Evolutionary conservation across 371 early-diverging fungal species (phyloP).

Genomic region (Nematocida sp.): DNA sequence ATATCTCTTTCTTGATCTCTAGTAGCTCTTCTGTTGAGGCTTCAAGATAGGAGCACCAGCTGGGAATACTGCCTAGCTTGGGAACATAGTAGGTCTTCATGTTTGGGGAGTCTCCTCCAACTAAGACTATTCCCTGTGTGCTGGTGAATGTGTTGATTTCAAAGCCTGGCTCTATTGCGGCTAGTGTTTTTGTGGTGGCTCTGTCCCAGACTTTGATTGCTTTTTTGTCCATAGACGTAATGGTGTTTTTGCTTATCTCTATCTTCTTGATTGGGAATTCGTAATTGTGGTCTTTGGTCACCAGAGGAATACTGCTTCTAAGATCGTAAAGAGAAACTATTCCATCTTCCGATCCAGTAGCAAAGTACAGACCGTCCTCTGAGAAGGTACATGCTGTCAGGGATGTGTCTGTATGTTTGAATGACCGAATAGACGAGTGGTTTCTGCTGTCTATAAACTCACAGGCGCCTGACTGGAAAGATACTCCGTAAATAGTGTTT

Average conservation of each 20-base stretch:
- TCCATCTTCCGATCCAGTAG: slow-evolving; percentile 79
- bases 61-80: slow-evolving; percentile 81
- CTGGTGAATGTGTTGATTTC: slow-evolving; percentile 81
- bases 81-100: slow-evolving; percentile 86
- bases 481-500: slow-evolving; percentile 79
- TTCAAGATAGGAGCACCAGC: slow-evolving; percentile 69
- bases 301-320: slow-evolving; percentile 72
- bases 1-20: slow-evolving; percentile 30
- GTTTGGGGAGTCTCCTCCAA: slow-evolving; percentile 83
- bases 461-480: slow-evolving; percentile 71
- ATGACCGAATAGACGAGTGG: slow-evolving; percentile 51
- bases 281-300: slow-evolving; percentile 85
- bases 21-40: slow-evolving; percentile 35
- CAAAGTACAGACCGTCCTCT: slow-evolving; percentile 76
- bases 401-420: slow-evolving; percentile 54
- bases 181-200: slow-evolving; percentile 70
- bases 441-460: slow-evolving; percentile 59
- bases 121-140: slow-evolving; percentile 77
- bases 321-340: slow-evolving; percentile 84
- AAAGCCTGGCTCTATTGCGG: slow-evolving; percentile 76
- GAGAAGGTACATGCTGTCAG: slow-evolving; percentile 74
- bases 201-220: slow-evolving; percentile 81
- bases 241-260: slow-evolving; percentile 73
- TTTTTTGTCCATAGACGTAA: slow-evolving; percentile 78
- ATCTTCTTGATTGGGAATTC: slow-evolving; percentile 84